phyloP scores from a whole-genome alignment of 1,284 basidiomycete genomes.

The Vanrija sp. region DNA sequence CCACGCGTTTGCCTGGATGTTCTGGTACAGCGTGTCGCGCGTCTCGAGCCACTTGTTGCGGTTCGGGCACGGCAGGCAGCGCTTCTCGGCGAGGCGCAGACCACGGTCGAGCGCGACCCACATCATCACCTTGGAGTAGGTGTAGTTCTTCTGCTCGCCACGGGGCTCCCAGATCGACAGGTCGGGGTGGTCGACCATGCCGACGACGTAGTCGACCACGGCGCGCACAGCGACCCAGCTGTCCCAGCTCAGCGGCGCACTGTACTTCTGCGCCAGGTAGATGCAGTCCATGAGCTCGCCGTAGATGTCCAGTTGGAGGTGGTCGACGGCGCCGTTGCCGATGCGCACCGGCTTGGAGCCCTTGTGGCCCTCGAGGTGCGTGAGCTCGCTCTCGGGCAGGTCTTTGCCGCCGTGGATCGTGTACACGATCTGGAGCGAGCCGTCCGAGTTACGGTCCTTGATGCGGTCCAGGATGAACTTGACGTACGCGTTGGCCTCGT shows the following conservation, averaged over 20 bases:
- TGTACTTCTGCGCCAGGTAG: constrained; percentile 79
- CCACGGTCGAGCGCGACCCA: constrained; percentile 92
- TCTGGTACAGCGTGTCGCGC: constrained; percentile 75
- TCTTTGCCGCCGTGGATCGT: constrained; percentile 64
- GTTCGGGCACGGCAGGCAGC: constrained; percentile 56
- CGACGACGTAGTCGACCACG: constrained; percentile 49
- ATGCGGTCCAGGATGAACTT: constrained; percentile 82
- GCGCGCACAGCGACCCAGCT: constrained; percentile 59
- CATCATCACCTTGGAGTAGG: constrained; percentile 91
- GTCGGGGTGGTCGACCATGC: constrained; percentile 41
- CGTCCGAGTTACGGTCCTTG: constrained; percentile 75
- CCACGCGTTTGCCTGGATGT: constrained; percentile 60
- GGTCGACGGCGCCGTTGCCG: constrained; percentile 84
- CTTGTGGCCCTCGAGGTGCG: constrained; percentile 82
- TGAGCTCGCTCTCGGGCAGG: constrained; percentile 73
- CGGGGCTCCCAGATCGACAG: constrained; percentile 78
- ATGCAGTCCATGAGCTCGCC: constrained; percentile 88
- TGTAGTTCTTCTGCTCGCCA: constrained; percentile 72
- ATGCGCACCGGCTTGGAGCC: constrained; percentile 62
- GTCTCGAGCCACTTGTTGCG: constrained; percentile 64
- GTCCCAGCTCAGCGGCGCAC: constrained; percentile 61
- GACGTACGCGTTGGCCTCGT: constrained; percentile 69
- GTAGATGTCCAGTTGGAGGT: constrained; percentile 88
- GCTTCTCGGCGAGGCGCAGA: constrained; percentile 82
- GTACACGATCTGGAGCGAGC: constrained; percentile 72